phyloP scores from a whole-genome alignment of 2,329 filamentous ascomycete genomes.

The Fusarium sacchari region DNA sequence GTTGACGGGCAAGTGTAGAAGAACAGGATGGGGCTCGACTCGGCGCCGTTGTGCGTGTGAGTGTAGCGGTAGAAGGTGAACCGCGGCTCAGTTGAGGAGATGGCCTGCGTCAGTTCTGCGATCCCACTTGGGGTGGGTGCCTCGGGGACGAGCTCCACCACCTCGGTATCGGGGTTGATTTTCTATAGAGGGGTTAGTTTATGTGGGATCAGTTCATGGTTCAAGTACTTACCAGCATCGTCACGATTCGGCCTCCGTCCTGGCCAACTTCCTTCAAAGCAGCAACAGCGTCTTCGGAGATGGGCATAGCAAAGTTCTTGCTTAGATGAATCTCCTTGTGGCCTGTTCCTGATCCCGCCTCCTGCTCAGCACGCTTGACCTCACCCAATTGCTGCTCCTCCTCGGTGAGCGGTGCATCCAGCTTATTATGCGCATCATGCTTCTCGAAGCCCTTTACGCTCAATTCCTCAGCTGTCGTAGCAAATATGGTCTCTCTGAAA shows the following conservation, averaged over 20 bases:
- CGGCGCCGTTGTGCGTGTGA: slow-evolving; percentile 63
- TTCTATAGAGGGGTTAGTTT: slow-evolving; percentile 58
- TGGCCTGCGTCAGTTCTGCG: slow-evolving; percentile 64
- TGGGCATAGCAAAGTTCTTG: slow-evolving; percentile 66
- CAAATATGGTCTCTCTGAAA: slow-evolving; percentile 80
- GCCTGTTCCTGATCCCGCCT: slow-evolving; percentile 75
- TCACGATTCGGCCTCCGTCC: slow-evolving; percentile 62
- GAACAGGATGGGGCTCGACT: slow-evolving; percentile 74
- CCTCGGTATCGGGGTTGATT: slow-evolving; percentile 77
- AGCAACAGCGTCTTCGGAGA: slow-evolving; percentile 70
- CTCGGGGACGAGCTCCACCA: slow-evolving; percentile 70
- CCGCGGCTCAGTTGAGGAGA: slow-evolving; percentile 75
- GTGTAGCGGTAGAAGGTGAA: slow-evolving; percentile 81
- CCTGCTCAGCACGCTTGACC: slow-evolving; percentile 79
- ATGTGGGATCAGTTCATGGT: not conserved
- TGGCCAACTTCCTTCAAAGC: slow-evolving; percentile 69
- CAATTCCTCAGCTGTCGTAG: slow-evolving; percentile 75
- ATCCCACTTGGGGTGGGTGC: slow-evolving; percentile 65
- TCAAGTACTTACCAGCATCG: slow-evolving; percentile 69
- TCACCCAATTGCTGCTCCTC: slow-evolving; percentile 78
- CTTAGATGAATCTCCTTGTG: slow-evolving; percentile 68
- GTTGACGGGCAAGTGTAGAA: slow-evolving; percentile 83
- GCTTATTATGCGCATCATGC: slow-evolving; percentile 73
- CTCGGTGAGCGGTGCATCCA: slow-evolving; percentile 78
- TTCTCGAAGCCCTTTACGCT: slow-evolving; percentile 75